Base-by-base conservation (phyloP, 352 stramenopile species). In the Globisporangium iwayamae region DNA sequence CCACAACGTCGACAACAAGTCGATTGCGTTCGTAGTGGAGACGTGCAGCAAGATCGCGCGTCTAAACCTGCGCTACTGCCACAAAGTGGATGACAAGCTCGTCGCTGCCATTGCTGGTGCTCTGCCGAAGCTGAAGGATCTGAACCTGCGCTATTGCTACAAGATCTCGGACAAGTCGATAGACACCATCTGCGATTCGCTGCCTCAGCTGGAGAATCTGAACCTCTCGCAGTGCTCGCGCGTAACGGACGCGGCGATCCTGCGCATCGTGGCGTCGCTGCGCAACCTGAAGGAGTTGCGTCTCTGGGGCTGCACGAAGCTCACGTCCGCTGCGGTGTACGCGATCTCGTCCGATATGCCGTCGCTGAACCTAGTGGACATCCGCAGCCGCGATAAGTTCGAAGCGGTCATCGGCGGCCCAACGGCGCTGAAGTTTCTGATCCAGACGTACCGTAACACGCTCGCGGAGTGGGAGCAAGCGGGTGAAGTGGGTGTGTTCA, bases 131-230 rank as follows among this genome's bases (percentile, higher is more conserved):
- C 74, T 96, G 7, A 81, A 79, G 51, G 72, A 90, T 25, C 62
- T 96, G 53, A 93, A 94, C 53, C 43, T 96, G 45, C 85, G 85
- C 50, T 96, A 96, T 69, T 94, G 85, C 74, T 94, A 90, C 81
- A 94, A 94, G 62, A 65, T 96, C 16, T 89, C 87, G 36, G 87
- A 96, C 58, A 74, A 71, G 11, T 79, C 71, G 20, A 84, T 96
- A 9, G 56, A 62, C 8, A 63, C 68, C 14, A 67, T 96, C 36
- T 93, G 85, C 55, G 67, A 81, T 18, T 69, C 62, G 5, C 34
- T 90, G 30, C 58, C 68, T 8, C 54, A 67, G 3, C 72, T 96
- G 48, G 68, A 79, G 38, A 79, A 71, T n/a, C 66, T 96, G 46
- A 91, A 96, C 52, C 62, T 96, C 28, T 96, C 87, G 36, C 87